Percentiles rank a stretch among this genome's conserved stretches.
Conservation (phyloP, 1,284 basidiomycete genomes). For the Meripilus lineatus region DNA sequence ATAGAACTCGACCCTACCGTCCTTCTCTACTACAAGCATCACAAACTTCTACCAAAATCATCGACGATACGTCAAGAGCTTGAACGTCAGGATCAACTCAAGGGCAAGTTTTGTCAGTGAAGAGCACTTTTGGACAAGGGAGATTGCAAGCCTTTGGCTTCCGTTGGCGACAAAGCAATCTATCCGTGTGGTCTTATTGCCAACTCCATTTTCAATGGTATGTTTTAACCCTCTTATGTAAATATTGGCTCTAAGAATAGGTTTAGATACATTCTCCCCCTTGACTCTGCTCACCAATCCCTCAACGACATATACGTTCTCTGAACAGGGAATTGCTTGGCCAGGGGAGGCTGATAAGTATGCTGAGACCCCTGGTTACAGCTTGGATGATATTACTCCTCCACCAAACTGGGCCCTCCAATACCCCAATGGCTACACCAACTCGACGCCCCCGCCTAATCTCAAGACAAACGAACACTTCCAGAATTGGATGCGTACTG, state of each 20-base stretch:
- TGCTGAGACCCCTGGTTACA: constrained; percentile 53
- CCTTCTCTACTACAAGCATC: constrained; percentile 95
- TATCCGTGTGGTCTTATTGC: constrained; percentile 98
- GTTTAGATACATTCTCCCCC: constrained; percentile 72
- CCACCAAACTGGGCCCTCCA: constrained; percentile 86
- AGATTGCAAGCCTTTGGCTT: constrained; percentile 87
- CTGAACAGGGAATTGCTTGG: constrained; percentile 87
- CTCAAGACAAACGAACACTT: constrained; percentile 86
- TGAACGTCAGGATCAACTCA: constrained; percentile 84
- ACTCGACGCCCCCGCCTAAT: constrained; percentile 67
- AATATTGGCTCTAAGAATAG: constrained; percentile 1
- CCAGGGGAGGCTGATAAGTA: constrained; percentile 93
- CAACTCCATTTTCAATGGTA: constrained; percentile 97
- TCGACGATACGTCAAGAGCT: constrained; percentile 93
- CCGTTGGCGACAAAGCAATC: constrained; percentile 49
- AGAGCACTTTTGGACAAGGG: constrained; percentile 57
- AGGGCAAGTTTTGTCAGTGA: constrained; percentile 63
- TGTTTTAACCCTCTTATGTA: constrained; percentile 19
- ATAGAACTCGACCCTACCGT: constrained; percentile 73
- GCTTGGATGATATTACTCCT: constrained; percentile 66
- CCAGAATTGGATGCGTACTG: constrained; percentile 99
- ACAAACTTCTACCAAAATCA: constrained; percentile 99
- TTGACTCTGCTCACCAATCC: constrained; percentile 55
- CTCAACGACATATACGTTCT: constrained; percentile 68
- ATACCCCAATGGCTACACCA: constrained; percentile 77